Conservation (phyloP, 2,329 filamentous ascomycete genomes). For the Aspergillus calidoustus region DNA sequence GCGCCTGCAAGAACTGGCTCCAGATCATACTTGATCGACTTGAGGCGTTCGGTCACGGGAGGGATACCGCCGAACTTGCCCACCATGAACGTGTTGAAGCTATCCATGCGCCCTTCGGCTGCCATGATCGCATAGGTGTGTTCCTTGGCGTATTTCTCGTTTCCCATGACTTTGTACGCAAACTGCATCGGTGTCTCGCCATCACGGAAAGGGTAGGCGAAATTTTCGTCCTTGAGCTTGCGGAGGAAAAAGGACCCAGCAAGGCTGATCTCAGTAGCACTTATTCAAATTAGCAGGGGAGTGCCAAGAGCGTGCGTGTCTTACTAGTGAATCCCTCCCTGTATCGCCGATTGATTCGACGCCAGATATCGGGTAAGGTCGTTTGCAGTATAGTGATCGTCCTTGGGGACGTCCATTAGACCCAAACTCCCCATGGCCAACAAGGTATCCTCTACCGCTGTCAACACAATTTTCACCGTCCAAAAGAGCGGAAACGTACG, state of each 20-base stretch:
- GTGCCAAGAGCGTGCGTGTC: neutral
- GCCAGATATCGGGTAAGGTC: constrained; percentile 40
- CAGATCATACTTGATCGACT: constrained; percentile 38
- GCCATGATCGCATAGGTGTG: constrained; percentile 46
- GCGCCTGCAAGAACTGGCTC: constrained; percentile 26
- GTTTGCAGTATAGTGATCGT: constrained; percentile 37
- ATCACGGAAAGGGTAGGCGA: constrained; percentile 43
- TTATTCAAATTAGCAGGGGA: constrained; percentile 4
- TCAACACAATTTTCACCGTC: neutral
- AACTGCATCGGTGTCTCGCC: constrained; percentile 40
- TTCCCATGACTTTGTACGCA: constrained; percentile 38
- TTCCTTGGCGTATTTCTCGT: constrained; percentile 32
- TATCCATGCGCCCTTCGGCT: constrained; percentile 42
- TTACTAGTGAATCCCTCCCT: constrained; percentile 45
- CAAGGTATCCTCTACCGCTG: constrained; percentile 38
- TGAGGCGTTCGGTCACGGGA: constrained; percentile 36
- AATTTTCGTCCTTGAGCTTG: constrained; percentile 39
- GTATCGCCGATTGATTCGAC: constrained; percentile 37
- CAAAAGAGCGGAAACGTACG: neutral
- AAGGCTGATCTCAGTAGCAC: constrained; percentile 41
- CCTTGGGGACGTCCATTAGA: constrained; percentile 38
- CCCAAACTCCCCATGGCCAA: constrained; percentile 43
- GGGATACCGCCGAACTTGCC: constrained; percentile 41
- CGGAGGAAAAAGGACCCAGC: constrained; percentile 41
- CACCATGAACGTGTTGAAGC: constrained; percentile 45